A percentile compares a stretch with the other conserved stretches of the same genome.
Evolutionary conservation across 1,284 basidiomycete species (phyloP).

Genomic region (Tausonia pullulans): DNA sequence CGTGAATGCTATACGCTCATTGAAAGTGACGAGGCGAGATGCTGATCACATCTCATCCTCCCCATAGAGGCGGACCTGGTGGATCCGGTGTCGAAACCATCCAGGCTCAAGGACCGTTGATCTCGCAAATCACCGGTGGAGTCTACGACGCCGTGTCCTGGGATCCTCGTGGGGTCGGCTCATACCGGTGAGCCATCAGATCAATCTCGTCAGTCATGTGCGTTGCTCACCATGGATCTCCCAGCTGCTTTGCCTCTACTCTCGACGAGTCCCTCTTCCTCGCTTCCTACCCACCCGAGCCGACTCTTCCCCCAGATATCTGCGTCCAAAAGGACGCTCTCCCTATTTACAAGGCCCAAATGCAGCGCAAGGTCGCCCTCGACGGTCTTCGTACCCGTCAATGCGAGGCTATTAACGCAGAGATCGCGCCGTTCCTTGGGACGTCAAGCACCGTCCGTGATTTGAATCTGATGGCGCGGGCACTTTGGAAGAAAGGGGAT

Average conservation of each 20-base stretch:
- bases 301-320: too few relatives aligned
- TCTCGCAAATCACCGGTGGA: slow-evolving; percentile 3
- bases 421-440: not conserved
- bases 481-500: not conserved
- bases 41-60: too few relatives aligned
- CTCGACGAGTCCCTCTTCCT: not conserved
- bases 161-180: slow-evolving; percentile 4
- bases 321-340: too few relatives aligned
- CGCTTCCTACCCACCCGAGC: not conserved
- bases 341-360: too few relatives aligned
- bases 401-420: not conserved
- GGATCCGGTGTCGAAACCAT: slow-evolving; percentile 6
- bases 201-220: not conserved
- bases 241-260: not conserved
- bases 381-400: too few relatives aligned
- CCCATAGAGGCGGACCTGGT: slow-evolving; percentile 9
- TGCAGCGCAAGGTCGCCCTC: too few relatives aligned
- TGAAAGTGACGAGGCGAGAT: too few relatives aligned
- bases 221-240: too few relatives aligned
- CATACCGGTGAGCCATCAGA: not conserved
- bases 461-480: not conserved
- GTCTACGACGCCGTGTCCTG: slow-evolving; percentile 4
- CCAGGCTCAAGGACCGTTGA: not conserved
- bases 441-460: not conserved
- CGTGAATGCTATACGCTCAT: too few relatives aligned